Evolutionary conservation across 1,284 basidiomycete genomes (phyloP), one percentile per base, ranked within the genome.

Genomic region (Ganoderma lingzhi): DNA sequence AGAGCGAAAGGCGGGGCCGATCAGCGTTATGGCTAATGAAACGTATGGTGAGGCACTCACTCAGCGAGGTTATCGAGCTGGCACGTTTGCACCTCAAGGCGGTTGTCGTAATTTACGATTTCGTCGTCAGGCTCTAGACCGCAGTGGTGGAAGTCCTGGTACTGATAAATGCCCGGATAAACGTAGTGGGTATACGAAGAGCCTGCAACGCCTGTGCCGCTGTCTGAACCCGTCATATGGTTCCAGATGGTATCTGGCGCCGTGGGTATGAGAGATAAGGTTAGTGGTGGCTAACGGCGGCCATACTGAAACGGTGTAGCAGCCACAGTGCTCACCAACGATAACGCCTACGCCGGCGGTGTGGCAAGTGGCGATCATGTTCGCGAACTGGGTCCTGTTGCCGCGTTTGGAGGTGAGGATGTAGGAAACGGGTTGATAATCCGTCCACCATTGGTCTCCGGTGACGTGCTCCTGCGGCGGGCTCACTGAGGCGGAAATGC

Each of bases 361-460:
- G 75, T 90, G 89, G 75, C 90, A 92, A 3, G 86, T 81, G 1
- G 74, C 73, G 53, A 90, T 80, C 89, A 91, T 91, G 73, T 84
- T 87, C 48, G 74, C 80, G 73, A 86, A 89, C 71, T 89, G 87
- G 0, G 76, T 62, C 19, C 86, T 82, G 70, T 86, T 82, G 6
- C 89, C 90, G 2, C 87, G 86, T 76, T 90, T 90, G 2, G 87
- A 88, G 1, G 83, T 87, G 62, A 90, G 75, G 39, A 67, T 89
- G 75, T 90, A 90, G 0, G 89, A 90, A 2, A 90, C 89, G 3
- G 88, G 87, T 72, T 91, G 90, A 74, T 91, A 91, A 75, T 90
- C 89, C 0, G 89, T 90, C 89, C 89, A 91, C 89, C 90, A 91
- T 74, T 89, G 83, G 8, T 77, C 30, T 8, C 89, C 88, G 30